Base-by-base conservation (phyloP, 1,139 yeast species). In the Petasospora fabianii region DNA sequence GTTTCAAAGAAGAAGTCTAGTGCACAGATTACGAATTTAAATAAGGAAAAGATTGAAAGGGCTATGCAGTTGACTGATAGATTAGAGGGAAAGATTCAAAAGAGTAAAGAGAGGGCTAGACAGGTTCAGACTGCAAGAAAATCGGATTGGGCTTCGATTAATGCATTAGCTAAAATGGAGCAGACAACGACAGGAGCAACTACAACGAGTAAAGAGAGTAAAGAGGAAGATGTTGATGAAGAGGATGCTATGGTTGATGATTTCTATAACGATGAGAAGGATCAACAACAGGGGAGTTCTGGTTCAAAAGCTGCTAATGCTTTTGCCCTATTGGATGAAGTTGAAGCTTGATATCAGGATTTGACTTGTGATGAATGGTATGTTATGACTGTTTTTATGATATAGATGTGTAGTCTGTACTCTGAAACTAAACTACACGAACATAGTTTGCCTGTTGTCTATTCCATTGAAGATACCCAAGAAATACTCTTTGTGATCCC, bases 81-180 rank as follows among this genome's bases (percentile, higher is more conserved):
- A 38, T 64, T 82, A 40, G 68, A 73, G 27, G 70, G 74, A 36
- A 83, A 81, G 56, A 80, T 82, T 35, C 75, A 75, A 46, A 78
- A 77, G 50, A 77, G 86, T 52, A 72, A 79, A 26, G 71, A 73
- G 33, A 70, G 85, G 52, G 80, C 85, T 19, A 78, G 70, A 54
- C 75, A 68, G 53, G 77, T 82, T 13, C 82, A 75, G 50, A 65
- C 61, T 21, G 69, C 82, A 5, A 70, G 92, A 59, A 82, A 81
- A 58, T 65, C 84, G 1, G 83, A 80, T 13, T 83, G 92, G 92
- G 88, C 81, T 35, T 67, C 70, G 39, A 80, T 80, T 41, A 83
- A 83, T 56, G 68, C 69, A 42, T 59, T 60, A 29, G 72, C 75
- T 19, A 38, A 37, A 47, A 35, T 35, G 37, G 38, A 34, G 6